These are phyloP conservation scores for Ogataea methanolica DNA, from an alignment of 805 yeast species.

Conservation along the genomic window DNA sequence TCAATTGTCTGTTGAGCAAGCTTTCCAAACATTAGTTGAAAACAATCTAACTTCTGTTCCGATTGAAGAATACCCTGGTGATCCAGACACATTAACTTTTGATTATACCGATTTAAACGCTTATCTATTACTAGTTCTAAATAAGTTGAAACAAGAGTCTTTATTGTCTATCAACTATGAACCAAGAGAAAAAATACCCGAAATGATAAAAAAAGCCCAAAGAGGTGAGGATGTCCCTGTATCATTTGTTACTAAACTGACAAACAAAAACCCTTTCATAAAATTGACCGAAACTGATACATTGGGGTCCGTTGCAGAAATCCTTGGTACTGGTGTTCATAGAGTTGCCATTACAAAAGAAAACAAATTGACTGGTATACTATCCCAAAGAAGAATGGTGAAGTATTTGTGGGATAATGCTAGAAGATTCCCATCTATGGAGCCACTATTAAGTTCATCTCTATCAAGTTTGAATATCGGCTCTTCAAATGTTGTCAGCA, in stretches of 20 bases:
- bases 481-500: conserved; percentile 62
- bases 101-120: conserved; percentile 91
- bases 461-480: conserved; percentile 77
- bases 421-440: conserved; percentile 76
- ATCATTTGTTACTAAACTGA: conserved; percentile 74
- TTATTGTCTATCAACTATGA: conserved; percentile 31
- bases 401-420: conserved; percentile 91
- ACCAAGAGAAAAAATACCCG: conserved; percentile 36
- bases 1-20: conserved; percentile 73
- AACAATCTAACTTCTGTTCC: conserved; percentile 86
- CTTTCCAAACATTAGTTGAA: conserved; percentile 70
- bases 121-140: conserved; percentile 76
- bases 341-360: conserved; percentile 70
- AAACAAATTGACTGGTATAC: conserved; percentile 67
- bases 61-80: conserved; percentile 52
- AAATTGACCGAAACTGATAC: conserved; percentile 68
- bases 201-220: conserved; percentile 59
- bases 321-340: conserved; percentile 93
- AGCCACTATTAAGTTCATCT: conserved; percentile 63
- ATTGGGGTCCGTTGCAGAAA: conserved; percentile 72
- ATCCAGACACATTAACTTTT: conserved; percentile 73
- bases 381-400: conserved; percentile 86
- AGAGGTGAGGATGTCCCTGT: conserved; percentile 90
- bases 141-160: conserved; percentile 47
- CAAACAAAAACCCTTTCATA: conserved; percentile 85